Base-by-base conservation (phyloP, 257 asterid species). In the Osmanthus fragrans region DNA sequence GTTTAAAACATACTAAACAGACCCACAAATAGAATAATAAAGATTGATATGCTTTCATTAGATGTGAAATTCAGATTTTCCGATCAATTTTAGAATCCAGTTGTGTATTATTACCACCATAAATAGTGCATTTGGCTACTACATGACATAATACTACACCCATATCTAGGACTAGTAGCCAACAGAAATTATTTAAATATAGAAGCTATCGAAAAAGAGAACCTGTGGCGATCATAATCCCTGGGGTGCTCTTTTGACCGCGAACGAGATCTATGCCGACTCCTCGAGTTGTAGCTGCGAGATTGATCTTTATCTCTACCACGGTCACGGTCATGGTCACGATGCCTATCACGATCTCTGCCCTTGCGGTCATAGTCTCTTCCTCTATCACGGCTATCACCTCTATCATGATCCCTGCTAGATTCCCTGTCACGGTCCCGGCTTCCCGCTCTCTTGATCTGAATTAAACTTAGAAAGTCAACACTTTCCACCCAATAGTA, bases 201-300 rank as follows among this genome's bases (percentile, higher is more conserved):
- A 8, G 34, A 19, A 69, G 69, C 56, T 72, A 12, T 36, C 18
- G 19, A 69, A 39, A 40, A 19, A 32, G 33, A 64, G 66, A 75
- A 95, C 99, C 98, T 95, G 92, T 84, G 84, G 81, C 96, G 98
- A 82, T 93, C 99, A 77, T 93, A 87, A 84, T 95, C 99, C 73
- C 98, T 89, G 58, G 98, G 86, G 54, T 91, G 96, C 64, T 91
- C 99, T 76, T 45, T 87, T 18, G 98, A 94, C 18, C 96, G 87
- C 33, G 99, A 95, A 36, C 99, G 96, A 32, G 99, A 95, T 79
- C 97, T 83, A 51, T 93, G 86, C 80, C 79, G 94, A 87, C 89
- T 85, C 83, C 98, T 90, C 11, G 96, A 89, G 83, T 94, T 96
- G 79, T 88, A 84, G 88, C 85, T 82, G 66, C 92, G 97, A 64